Percentiles rank a stretch among this genome's conserved stretches.
Evolutionary conservation across 495 filamentous ascomycete species (phyloP).

Genomic region (Chlorociboria aeruginascens): DNA sequence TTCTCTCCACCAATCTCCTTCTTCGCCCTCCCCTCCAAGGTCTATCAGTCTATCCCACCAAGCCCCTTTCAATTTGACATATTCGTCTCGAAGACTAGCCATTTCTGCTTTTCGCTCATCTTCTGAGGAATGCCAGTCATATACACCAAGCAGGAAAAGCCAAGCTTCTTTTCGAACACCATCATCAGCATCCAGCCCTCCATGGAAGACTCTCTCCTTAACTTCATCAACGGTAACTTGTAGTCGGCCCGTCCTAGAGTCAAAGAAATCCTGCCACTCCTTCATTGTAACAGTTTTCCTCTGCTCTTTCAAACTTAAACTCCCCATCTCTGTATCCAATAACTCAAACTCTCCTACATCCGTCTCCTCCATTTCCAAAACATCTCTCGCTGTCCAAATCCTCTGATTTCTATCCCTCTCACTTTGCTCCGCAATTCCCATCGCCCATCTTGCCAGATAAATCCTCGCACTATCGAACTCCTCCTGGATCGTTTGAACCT

Average conservation of each 20-base stretch:
- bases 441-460: slow-evolving; percentile 92
- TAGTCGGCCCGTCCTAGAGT: slow-evolving; percentile 56
- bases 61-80: slow-evolving; percentile 80
- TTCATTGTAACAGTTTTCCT: slow-evolving; percentile 65
- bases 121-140: slow-evolving; percentile 74
- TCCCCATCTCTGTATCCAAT: slow-evolving; percentile 66
- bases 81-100: slow-evolving; percentile 83
- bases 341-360: slow-evolving; percentile 94
- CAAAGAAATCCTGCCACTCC: slow-evolving; percentile 86
- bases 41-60: slow-evolving; percentile 97
- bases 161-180: slow-evolving; percentile 92
- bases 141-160: slow-evolving; percentile 85
- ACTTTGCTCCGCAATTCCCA: slow-evolving; percentile 95
- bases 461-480: slow-evolving; percentile 94
- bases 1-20: slow-evolving; percentile 91
- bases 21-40: slow-evolving; percentile 57
- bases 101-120: slow-evolving; percentile 72
- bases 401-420: slow-evolving; percentile 71
- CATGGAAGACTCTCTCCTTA: slow-evolving; percentile 93
- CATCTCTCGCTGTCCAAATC: slow-evolving; percentile 88
- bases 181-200: slow-evolving; percentile 78
- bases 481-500: slow-evolving; percentile 89
- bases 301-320: slow-evolving; percentile 55
- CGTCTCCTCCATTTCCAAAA: slow-evolving; percentile 86
- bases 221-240: slow-evolving; percentile 78